Base-by-base conservation (phyloP, 495 filamentous ascomycete genomes). In the Podospora sp. region DNA sequence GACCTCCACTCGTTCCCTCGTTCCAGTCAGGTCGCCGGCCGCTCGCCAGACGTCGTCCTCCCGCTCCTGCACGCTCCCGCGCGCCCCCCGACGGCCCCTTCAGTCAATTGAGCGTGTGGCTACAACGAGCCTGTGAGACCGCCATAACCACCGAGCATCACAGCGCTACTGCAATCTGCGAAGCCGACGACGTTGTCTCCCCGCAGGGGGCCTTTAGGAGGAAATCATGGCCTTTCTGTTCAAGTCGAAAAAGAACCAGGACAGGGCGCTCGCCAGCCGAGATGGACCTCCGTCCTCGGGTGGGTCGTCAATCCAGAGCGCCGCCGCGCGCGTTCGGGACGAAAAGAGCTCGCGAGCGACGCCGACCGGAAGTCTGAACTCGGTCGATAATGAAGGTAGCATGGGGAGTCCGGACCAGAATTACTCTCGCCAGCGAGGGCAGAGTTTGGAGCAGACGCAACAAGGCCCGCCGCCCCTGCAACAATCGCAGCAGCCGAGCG, bases 181-280 rank as follows among this genome's bases (percentile, higher is more conserved):
- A 65, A 14, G 6, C 60, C 53, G 25, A n/a, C 62, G 65, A 61
- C 65, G 33, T 18, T 40, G 9, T 57, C 62, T 53, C 50, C 24
- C 26, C 64, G 60, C 29, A 55, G 63, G 24, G 65, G 27, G 55
- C 22, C 58, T 22, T 49, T 33, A 59, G 7, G 25, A 56, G 63
- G 26, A 59, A 79, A 79, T 75, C 75, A 91, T 91, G 89, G 87
- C 88, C 65, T 91, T 91, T 77, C 83, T 91, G 67, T 90, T 90
- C 82, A 89, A 89, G 77, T 87, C 85, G 60, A 89, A 89, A 77
- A 90, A 90, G 77, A 81, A 86, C 66, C 85, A 86, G 72, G 80
- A 83, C 65, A 77, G 82, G 69, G 78, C 72, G 52, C 65, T 82
- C 22, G 63, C 76, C 26, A 83, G 79, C 68, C 78, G 81, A 69